A percentile compares a stretch with the other conserved stretches of the same genome.
Conservation (phyloP, 768 basidiomycete genomes). For the Trametes coccinea region DNA sequence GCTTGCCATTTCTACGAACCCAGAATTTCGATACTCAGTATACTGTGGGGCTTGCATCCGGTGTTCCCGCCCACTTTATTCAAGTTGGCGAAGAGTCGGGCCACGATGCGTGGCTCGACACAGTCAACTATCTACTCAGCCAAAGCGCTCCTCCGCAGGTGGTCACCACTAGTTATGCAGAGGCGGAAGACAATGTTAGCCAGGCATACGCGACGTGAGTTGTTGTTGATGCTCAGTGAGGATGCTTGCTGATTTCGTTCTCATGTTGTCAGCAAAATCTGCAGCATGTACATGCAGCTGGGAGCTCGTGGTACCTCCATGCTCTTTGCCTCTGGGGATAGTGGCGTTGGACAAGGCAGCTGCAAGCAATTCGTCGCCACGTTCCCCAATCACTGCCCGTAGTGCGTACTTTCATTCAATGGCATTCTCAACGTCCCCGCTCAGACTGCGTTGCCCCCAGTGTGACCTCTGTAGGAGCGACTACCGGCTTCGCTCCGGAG, state of each 20-base stretch:
- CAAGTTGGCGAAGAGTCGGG: slow-evolving; percentile 32
- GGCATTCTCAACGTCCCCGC: neutral
- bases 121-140: slow-evolving; percentile 28
- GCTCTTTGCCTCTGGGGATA: slow-evolving; percentile 40
- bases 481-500: slow-evolving; percentile 31
- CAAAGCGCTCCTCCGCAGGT: slow-evolving; percentile 31
- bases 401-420: slow-evolving; percentile 20
- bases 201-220: slow-evolving; percentile 27
- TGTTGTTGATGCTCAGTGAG: too few relatives aligned
- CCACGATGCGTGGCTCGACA: slow-evolving; percentile 36
- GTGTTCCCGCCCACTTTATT: slow-evolving; percentile 35
- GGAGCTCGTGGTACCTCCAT: slow-evolving; percentile 37
- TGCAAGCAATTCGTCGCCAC: slow-evolving; percentile 37
- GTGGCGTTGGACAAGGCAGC: slow-evolving; percentile 31
- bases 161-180: slow-evolving; percentile 37
- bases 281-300: slow-evolving; percentile 37
- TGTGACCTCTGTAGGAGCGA: slow-evolving; percentile 39
- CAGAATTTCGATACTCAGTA: slow-evolving; percentile 40
- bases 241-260: neutral
- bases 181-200: slow-evolving; percentile 30
- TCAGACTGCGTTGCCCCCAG: slow-evolving; percentile 16
- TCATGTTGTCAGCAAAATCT: slow-evolving; percentile 28
- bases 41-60: slow-evolving; percentile 36
- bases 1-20: neutral
- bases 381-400: slow-evolving; percentile 40